Evolutionary conservation across 208 protist genomes (phyloP).

Genomic region (Trypanosoma lewisi): DNA sequence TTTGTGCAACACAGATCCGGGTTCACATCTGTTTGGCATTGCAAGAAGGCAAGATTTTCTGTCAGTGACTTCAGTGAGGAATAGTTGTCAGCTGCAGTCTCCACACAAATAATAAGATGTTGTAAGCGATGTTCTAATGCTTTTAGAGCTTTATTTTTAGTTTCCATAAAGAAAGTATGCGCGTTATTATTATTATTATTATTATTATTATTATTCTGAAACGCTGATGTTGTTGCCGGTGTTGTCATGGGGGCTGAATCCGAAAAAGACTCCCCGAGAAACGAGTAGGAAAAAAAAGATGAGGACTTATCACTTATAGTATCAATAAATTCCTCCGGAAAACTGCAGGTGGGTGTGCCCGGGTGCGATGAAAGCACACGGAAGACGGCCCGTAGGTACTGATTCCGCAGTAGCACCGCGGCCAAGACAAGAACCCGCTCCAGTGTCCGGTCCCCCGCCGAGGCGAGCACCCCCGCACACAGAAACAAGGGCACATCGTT

Average conservation of each 20-base stretch:
- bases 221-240: too few relatives aligned
- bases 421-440: conserved; percentile 79
- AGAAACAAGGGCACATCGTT: conserved; percentile 32
- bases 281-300: background rate
- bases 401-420: conserved; percentile 74
- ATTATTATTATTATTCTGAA: too few relatives aligned
- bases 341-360: background rate
- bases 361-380: background rate
- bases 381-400: conserved; percentile 27
- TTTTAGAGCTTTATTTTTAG: conserved; percentile 12
- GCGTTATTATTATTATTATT: too few relatives aligned
- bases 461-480: conserved; percentile 73
- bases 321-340: background rate
- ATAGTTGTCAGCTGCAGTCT: conserved; percentile 76
- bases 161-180: too few relatives aligned
- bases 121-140: conserved; percentile 54
- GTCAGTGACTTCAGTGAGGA: conserved; percentile 76
- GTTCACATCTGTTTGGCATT: conserved; percentile 68
- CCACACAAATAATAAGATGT: conserved; percentile 33
- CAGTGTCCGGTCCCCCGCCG: conserved; percentile 75
- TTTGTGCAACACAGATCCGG: conserved; percentile 33
- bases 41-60: conserved; percentile 83
- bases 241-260: background rate
- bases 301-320: background rate
- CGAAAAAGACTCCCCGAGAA: background rate